Evolutionary conservation across 495 filamentous ascomycete species (phyloP), one percentile per base, ranked within the genome.

Genomic region (Aspergillus steynii): DNA sequence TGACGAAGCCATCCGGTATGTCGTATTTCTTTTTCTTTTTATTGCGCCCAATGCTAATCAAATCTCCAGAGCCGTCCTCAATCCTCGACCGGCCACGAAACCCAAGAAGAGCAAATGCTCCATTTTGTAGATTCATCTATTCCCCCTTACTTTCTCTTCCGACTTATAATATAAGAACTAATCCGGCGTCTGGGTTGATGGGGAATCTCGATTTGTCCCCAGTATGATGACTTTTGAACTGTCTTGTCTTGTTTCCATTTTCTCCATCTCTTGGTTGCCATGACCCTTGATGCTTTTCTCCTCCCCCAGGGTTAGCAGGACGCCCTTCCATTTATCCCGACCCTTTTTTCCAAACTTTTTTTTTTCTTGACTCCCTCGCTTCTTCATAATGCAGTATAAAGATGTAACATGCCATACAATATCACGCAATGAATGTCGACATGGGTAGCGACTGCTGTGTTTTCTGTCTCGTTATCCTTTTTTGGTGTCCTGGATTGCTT

Each of bases 1-100:
- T 71, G 95, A 99, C 67, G 92, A 96, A 71, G 95, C 95, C 45
- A 99, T 99, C 71, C 85, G 93, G 94, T 97, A 74, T 55, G 80
- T 72, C 53, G 2, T 10, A 28, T 8, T 7, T 27, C 15, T 15
- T 47, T 10, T 28, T 48, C 25, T 25, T 46, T 29, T 4, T 54
- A 47, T 28, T n/a, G 42, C 26, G n/a, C 51, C 42, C 53, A 14
- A 27, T 47, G 14, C 34, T 48, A 31, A 25, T 32, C 55, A 4
- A 1, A 34, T 50, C 15, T 42, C 29, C 67, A 95, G 93, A 54
- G 92, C 93, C 57, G 93, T 95, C 26, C 83, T 96, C 56, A 91
- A 90, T 68, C 92, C 91, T 34, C 85, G 87, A 57, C 88, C 89
- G 29, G 72, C 83, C 55, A 66, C 80, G 20, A 83, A 83, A 63